Base-by-base conservation (phyloP, 805 yeast species). In the Cyberlindnera meyerae region DNA sequence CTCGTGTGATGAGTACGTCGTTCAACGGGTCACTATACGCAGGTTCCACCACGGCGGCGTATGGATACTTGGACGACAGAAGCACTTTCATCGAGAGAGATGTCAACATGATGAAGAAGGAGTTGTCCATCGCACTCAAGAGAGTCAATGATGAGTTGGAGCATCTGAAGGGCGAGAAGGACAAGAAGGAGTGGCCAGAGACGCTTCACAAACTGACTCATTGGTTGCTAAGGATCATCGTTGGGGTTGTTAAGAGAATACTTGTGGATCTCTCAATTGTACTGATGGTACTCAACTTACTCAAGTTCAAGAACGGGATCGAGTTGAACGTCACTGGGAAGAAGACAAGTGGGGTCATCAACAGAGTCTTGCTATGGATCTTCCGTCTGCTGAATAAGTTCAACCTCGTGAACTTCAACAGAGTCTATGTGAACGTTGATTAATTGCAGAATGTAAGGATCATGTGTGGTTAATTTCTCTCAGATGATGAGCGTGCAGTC, bases 101-200 rank as follows among this genome's bases (percentile, higher is more conserved):
- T 25, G 49, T 49, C 21, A 44, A 42, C 12, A 15, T 36, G 8
- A 27, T 56, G 41, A 54, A 51, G 33, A 50, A 40, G 24, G 61
- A 56, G 31, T 46, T 55, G 18, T 41, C 49, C 8, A 34, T 38
- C 16, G 53, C 59, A 3, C 35, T 56, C 8, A 40, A 50, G 29
- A 47, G 42, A 17, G 34, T 56, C 16, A 48, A 50, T 31, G 52
- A 48, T 20, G 61, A 55, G 31, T 26, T 56, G 20, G 45, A 40
- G 18, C 30, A 35, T 1, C 36, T 42, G 6, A 45, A 34, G 16
- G 35, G 36, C 8, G 34, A 29, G 16, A 34, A 39, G 16, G 41
- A 40, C 8, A 26, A 38, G 9, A 33, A 38, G 3, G 36, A 39
- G n/a, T 35, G 52, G 43, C 33, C 40, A 27, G 45, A 47, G 13